Evolutionary conservation across 306 rosid species (phyloP).

Genomic region (Benincasa hispida): DNA sequence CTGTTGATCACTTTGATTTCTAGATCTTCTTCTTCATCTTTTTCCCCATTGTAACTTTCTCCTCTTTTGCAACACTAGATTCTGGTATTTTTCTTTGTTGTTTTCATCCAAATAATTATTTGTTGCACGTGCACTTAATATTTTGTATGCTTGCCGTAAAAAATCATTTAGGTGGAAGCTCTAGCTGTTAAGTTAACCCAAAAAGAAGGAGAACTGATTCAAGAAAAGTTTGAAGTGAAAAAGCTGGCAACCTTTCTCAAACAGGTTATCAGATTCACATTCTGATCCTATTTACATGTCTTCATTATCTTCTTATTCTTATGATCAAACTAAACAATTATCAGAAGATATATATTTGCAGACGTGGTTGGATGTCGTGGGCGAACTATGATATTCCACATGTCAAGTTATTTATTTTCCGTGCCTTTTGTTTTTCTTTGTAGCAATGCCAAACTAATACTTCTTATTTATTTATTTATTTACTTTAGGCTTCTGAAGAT

Average conservation of each 20-base stretch:
- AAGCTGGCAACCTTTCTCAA: conserved; percentile 86
- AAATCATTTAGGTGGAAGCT: conserved; percentile 77
- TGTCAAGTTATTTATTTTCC: background rate
- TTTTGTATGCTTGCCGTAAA: background rate
- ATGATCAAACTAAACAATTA: background rate
- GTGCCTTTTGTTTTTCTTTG: background rate
- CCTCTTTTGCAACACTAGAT: background rate
- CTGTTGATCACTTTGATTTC: background rate
- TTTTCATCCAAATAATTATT: background rate
- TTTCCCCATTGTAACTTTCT: background rate
- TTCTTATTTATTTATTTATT: background rate
- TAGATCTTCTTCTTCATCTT: background rate
- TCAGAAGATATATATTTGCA: background rate
- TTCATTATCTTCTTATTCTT: background rate
- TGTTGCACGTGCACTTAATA: background rate
- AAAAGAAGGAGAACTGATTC: conserved; percentile 94
- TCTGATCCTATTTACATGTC: conserved; percentile 2
- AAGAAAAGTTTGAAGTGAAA: conserved; percentile 97
- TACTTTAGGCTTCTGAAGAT: conserved; percentile 82
- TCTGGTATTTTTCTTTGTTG: background rate
- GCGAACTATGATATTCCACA: background rate
- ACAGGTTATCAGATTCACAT: conserved; percentile 37
- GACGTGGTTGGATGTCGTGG: background rate
- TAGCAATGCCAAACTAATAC: background rate
- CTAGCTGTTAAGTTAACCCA: conserved; percentile 93